Base-by-base conservation (phyloP, 805 yeast genomes). In the Kluyveromyces starmeri region DNA sequence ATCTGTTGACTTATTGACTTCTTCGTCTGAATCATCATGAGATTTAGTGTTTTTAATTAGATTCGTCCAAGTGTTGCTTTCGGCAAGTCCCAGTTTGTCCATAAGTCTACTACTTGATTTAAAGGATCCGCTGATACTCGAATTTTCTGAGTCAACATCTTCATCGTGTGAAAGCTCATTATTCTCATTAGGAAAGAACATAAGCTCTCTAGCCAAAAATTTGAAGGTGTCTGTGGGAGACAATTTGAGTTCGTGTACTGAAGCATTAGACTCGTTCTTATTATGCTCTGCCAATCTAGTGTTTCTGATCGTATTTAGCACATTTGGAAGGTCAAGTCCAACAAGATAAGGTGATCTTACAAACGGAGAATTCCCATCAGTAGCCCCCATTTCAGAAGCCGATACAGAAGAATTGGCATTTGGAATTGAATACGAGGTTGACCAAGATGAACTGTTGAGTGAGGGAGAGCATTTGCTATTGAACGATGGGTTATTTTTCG, bases 211-310 rank as follows among this genome's bases (percentile, higher is more conserved):
- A 3, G 59, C 58, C 25, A 56, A 37, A 40, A 51, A 56, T 35
- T 56, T 55, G 36, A 56, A 56, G 2, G 43, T 50, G 28, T 52
- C 52, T 12, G 52, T 50, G 3, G 61, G 61, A 1, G 59, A 48
- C 28, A 51, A 53, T 28, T 46, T 51, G 12, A 51, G 34, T 8
- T 45, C 44, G 8, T 33, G 27, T 5, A 44, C 31, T 12, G 42
- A 47, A 2, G 44, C 28, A 8, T 39, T 32, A 8, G 28, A 27
- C 16, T 25, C 33, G 12, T 23, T 37, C 23, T 28, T 39, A 28
- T 28, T 38, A 4, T 31, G 36, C n/a, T 39, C 36, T 5, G 40
- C 36, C 5, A 51, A 31, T 17, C 43, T 46, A 10, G 52, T 41
- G 6, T 42, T 31, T 24, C 58, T 43, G 46, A 56, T 51, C 17